Evolutionary conservation across 31 red algal genomes (phyloP), one percentile per base, ranked within the genome.

Genomic region (Odonthalia washingtoniensis): DNA sequence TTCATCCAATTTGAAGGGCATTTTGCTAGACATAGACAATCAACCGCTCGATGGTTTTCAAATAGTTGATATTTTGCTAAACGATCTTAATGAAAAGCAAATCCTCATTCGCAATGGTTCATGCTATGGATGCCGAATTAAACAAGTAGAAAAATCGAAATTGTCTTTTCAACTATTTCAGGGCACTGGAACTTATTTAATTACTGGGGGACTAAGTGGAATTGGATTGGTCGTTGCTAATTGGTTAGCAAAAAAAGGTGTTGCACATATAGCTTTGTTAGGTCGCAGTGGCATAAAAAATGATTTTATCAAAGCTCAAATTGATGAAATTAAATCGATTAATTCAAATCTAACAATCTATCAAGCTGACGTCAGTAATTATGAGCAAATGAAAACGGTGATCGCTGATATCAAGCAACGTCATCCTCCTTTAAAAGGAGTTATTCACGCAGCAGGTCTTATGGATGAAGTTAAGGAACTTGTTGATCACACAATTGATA

Each of bases 401-500:
- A 67, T 67, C 64, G 64, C 64, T 35, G 30, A 67, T 33, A 67
- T 67, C 64, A 67, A 35, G 64, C 64, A 35, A 30, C 30, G 30
- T 30, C 64, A 67, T 35, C 30, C 30, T 67, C 64, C 64, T 67
- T 67, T 67, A 35, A 67, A 67, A 33, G 64, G 64, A 33, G 64
- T 67, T 30, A 67, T 67, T 35, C 64, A 67, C 64, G 33, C 30
- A 33, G 64, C 64, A 33, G 64, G 64, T 35, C 30, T 67, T 35
- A 33, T 67, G 64, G 64, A 67, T 35, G 64, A 67, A 44, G 42
- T 44, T 44, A 44, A 44, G 42, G 42, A 44, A 44, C 42, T 44
- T 44, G 42, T 44, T 44, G 42, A 44, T 44, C 42, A 44, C 42
- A 44, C 42, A 44, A 44, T 44, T 44, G 42, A 44, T 44, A 44